These are phyloP conservation scores for Claviceps sorghi DNA, from an alignment of 2,329 filamentous ascomycete species.

Conservation along the genomic window DNA sequence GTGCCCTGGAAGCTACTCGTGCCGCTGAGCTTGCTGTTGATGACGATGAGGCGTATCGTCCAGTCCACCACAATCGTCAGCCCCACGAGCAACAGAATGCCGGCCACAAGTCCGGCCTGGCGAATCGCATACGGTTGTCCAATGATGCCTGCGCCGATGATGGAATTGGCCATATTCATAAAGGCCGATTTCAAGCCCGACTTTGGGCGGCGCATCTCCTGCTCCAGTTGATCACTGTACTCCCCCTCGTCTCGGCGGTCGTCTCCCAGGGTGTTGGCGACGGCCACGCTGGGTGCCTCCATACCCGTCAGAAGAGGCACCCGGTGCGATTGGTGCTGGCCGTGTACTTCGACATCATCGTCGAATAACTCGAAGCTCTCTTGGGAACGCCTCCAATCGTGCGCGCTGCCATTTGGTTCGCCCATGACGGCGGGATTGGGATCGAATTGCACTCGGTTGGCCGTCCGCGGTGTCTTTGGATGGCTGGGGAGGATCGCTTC, in stretches of 20 bases:
- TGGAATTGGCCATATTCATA: constrained; percentile 99
- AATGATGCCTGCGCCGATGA: constrained; percentile 67
- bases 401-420: constrained; percentile 11
- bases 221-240: constrained; percentile 30
- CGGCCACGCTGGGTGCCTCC: constrained; percentile 60
- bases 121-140: constrained; percentile 91
- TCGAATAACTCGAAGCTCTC: constrained; percentile 34
- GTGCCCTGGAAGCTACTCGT: constrained; percentile 91
- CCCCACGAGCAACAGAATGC: constrained; percentile 59
- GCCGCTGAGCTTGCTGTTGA: constrained; percentile 93
- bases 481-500: background rate
- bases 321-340: constrained; percentile 37
- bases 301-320: constrained; percentile 67
- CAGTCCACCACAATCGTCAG: constrained; percentile 85
- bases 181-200: constrained; percentile 79
- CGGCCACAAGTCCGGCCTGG: constrained; percentile 75
- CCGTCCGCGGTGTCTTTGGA: constrained; percentile 25
- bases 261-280: constrained; percentile 41
- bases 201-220: constrained; percentile 54
- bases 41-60: constrained; percentile 93
- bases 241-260: constrained; percentile 25
- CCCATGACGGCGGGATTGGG: constrained; percentile 31
- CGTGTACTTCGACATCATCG: constrained; percentile 29
- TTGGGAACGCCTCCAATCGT: constrained; percentile 5
- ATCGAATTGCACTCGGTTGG: constrained; percentile 64